Evolutionary conservation across 176 grass and related monocot genomes (phyloP).

Genomic region (Triticum timopheevii): DNA sequence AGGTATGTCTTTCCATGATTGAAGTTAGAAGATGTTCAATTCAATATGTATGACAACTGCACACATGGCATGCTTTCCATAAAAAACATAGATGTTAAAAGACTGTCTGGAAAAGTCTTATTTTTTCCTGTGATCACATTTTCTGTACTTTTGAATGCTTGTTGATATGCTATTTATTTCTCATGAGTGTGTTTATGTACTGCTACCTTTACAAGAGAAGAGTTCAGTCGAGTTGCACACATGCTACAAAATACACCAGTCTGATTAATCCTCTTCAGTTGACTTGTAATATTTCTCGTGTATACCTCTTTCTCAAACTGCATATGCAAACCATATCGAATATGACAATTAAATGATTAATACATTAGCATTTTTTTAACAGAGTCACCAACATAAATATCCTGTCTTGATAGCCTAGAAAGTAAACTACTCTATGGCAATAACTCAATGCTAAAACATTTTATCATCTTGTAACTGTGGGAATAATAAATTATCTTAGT

Average conservation of each 20-base stretch:
- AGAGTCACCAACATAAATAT: neutral
- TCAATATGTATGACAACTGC: constrained; percentile 16
- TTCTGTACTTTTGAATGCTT: neutral
- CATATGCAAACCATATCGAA: neutral
- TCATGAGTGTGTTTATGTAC: neutral
- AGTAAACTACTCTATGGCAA: constrained; percentile 4
- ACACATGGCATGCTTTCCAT: neutral
- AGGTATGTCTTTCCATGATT: constrained; percentile 63
- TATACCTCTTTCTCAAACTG: neutral
- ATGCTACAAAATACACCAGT: constrained; percentile 14
- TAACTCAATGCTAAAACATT: neutral
- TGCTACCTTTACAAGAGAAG: neutral
- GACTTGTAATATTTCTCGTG: neutral
- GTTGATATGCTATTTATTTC: constrained; percentile 12
- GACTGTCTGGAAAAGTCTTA: constrained; percentile 7
- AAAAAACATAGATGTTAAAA: neutral
- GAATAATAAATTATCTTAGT: constrained; percentile 23
- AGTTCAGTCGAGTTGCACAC: constrained; percentile 14
- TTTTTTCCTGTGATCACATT: neutral
- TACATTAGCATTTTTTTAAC: neutral
- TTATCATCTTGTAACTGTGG: neutral
- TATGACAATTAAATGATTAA: constrained; percentile 26
- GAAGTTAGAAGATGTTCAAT: constrained; percentile 15
- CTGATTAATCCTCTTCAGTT: neutral
- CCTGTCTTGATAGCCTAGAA: neutral